Percentiles rank a stretch among this genome's conserved stretches.
Conservation (phyloP, 805 yeast species). For the Yarrowia phangngaensis region DNA sequence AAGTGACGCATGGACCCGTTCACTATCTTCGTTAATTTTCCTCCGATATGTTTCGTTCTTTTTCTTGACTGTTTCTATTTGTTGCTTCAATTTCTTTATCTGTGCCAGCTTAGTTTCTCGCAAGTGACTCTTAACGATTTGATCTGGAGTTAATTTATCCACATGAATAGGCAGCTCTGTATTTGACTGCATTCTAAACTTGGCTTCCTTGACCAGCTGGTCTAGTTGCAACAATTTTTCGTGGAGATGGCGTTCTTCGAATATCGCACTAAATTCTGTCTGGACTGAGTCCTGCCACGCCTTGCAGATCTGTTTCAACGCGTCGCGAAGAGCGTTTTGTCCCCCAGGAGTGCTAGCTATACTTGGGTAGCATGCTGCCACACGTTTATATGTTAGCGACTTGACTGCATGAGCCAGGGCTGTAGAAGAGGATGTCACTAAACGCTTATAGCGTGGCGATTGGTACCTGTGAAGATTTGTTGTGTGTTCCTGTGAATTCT, state of each 20-base stretch:
- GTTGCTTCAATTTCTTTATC: constrained; percentile 29
- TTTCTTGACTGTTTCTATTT: constrained; percentile 14
- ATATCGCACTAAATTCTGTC: constrained; percentile 54
- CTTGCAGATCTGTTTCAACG: constrained; percentile 50
- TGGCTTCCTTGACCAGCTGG: constrained; percentile 42
- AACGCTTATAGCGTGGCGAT: constrained; percentile 48
- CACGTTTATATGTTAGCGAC: constrained; percentile 49
- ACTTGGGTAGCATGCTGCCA: constrained; percentile 53
- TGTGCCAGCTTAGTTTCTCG: constrained; percentile 31
- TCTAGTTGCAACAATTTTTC: constrained; percentile 43
- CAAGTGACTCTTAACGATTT: constrained; percentile 36
- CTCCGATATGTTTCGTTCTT: background rate
- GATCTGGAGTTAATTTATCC: constrained; percentile 36
- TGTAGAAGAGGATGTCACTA: constrained; percentile 49
- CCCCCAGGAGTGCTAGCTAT: constrained; percentile 50
- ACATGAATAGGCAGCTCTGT: constrained; percentile 19
- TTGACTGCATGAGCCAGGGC: constrained; percentile 55
- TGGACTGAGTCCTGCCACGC: constrained; percentile 49
- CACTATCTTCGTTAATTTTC: constrained; percentile 7
- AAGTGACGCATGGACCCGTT: constrained; percentile 3
- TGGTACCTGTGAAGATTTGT: constrained; percentile 4
- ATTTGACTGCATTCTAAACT: constrained; percentile 32
- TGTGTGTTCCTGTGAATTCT: constrained; percentile 1
- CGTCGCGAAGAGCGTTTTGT: constrained; percentile 44
- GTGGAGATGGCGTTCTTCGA: constrained; percentile 45